These are phyloP conservation scores for Puccinia horiana DNA, from an alignment of 1,284 basidiomycete genomes.

Conservation along the genomic window DNA sequence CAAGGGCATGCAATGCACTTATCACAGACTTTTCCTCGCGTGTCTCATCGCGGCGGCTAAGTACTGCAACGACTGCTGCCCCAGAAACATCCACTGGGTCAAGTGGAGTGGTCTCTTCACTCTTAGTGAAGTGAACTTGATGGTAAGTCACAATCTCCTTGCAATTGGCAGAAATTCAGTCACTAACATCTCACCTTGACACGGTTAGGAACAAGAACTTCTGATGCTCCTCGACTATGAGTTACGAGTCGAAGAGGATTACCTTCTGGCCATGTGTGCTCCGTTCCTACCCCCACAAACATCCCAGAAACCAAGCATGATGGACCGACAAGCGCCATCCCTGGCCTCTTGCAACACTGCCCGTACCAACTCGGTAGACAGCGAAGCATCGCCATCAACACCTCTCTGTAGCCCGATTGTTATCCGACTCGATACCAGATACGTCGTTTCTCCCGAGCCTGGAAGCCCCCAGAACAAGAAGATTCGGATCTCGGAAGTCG, in stretches of 20 bases:
- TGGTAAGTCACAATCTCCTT: constrained; percentile 9
- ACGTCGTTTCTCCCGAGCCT: constrained; percentile 1
- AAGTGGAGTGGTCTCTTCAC: constrained; percentile 48
- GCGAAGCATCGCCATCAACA: constrained; percentile 10
- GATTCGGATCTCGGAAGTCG: neutral
- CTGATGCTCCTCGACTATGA: constrained; percentile 44
- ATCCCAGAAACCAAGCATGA: neutral
- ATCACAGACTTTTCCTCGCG: constrained; percentile 92
- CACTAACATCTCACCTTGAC: neutral
- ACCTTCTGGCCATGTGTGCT: constrained; percentile 38
- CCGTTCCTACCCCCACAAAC: constrained; percentile 30
- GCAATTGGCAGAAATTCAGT: neutral
- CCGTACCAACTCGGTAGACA: constrained; percentile 6
- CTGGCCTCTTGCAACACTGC: constrained; percentile 27
- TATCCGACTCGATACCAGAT: constrained; percentile 18
- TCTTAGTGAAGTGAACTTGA: constrained; percentile 39
- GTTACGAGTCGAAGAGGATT: constrained; percentile 27
- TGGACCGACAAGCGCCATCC: constrained; percentile 23
- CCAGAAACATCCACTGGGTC: constrained; percentile 57
- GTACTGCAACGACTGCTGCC: constrained; percentile 93
- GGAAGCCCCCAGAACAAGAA: constrained; percentile 17
- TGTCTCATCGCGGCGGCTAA: constrained; percentile 93
- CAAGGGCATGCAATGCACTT: constrained; percentile 73
- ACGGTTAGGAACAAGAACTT: constrained; percentile 41
- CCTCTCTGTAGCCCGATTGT: constrained; percentile 33